Percentiles rank a stretch among this genome's conserved stretches.
Conservation (phyloP, 2,329 filamentous ascomycete genomes). For the Lachnellula occidentalis region DNA sequence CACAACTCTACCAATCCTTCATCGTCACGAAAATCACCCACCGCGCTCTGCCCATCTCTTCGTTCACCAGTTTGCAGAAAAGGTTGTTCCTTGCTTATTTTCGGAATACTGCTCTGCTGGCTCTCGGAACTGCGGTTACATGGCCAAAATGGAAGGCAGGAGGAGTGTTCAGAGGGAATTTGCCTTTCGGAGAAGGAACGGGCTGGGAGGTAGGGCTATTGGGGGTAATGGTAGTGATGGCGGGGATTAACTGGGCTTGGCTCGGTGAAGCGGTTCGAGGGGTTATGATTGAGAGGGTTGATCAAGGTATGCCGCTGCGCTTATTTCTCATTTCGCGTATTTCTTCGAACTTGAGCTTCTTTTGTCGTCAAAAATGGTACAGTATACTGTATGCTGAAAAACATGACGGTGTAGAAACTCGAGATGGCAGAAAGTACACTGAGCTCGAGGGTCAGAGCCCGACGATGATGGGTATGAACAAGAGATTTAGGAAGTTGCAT, state of each 20-base stretch:
- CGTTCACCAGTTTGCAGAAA: constrained; percentile 37
- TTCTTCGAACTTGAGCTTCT: neutral
- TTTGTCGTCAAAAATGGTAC: neutral
- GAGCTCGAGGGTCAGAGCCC: neutral
- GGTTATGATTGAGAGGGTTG: constrained; percentile 31
- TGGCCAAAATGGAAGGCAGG: constrained; percentile 17
- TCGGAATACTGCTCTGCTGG: constrained; percentile 32
- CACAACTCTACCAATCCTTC: constrained; percentile 30
- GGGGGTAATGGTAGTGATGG: constrained; percentile 15
- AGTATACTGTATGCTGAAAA: too few relatives aligned
- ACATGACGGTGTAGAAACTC: constrained; percentile 1
- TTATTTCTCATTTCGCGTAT: neutral
- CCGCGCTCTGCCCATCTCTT: constrained; percentile 31
- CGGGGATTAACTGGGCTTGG: constrained; percentile 33
- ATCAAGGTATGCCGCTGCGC: constrained; percentile 5
- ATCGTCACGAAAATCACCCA: constrained; percentile 37
- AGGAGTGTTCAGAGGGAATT: neutral
- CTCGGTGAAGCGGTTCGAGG: constrained; percentile 27
- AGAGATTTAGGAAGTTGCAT: constrained; percentile 33
- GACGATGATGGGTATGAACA: constrained; percentile 25
- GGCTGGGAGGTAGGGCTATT: neutral
- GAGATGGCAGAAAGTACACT: neutral
- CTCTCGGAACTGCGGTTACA: constrained; percentile 32
- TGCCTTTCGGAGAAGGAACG: neutral
- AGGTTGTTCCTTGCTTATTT: constrained; percentile 38